phyloP scores from a whole-genome alignment of 768 basidiomycete genomes.

The Auricularia sp. region DNA sequence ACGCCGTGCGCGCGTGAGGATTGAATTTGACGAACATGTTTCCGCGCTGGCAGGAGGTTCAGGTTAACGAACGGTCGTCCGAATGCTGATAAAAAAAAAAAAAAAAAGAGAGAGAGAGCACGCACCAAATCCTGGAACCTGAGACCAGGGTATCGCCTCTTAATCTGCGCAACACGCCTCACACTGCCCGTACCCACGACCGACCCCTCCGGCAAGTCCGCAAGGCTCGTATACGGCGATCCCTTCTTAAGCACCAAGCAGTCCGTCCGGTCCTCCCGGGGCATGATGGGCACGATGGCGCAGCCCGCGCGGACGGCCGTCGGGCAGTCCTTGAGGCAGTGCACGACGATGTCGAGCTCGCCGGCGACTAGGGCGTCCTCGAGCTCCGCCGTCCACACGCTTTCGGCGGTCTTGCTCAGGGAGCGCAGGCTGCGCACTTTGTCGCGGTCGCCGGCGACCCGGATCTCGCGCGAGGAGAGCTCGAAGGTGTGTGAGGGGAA shows the following conservation, averaged over 20 bases:
- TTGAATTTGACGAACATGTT: constrained; percentile 41
- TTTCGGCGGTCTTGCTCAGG: neutral
- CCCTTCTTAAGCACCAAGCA: constrained; percentile 79
- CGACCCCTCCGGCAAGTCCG: constrained; percentile 77
- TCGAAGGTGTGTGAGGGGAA: constrained; percentile 43
- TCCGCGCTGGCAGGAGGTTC: constrained; percentile 35
- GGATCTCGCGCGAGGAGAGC: constrained; percentile 24
- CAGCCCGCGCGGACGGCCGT: constrained; percentile 79
- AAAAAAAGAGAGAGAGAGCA: too few relatives aligned
- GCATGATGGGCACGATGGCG: constrained; percentile 71
- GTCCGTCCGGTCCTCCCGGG: constrained; percentile 84
- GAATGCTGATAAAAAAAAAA: too few relatives aligned
- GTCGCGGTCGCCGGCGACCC: constrained; percentile 72
- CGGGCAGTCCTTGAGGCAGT: constrained; percentile 88
- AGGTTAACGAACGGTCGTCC: too few relatives aligned
- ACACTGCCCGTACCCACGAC: constrained; percentile 96
- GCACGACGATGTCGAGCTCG: constrained; percentile 84
- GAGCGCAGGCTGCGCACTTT: constrained; percentile 31
- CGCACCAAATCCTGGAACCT: constrained; percentile 68
- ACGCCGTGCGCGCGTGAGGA: too few relatives aligned
- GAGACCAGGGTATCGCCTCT: constrained; percentile 62
- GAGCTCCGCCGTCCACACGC: constrained; percentile 90
- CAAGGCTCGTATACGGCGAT: constrained; percentile 53
- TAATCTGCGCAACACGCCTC: constrained; percentile 81
- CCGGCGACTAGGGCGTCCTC: constrained; percentile 69